phyloP scores from a whole-genome alignment of 345 rosid species.

The Theobroma cacao region DNA sequence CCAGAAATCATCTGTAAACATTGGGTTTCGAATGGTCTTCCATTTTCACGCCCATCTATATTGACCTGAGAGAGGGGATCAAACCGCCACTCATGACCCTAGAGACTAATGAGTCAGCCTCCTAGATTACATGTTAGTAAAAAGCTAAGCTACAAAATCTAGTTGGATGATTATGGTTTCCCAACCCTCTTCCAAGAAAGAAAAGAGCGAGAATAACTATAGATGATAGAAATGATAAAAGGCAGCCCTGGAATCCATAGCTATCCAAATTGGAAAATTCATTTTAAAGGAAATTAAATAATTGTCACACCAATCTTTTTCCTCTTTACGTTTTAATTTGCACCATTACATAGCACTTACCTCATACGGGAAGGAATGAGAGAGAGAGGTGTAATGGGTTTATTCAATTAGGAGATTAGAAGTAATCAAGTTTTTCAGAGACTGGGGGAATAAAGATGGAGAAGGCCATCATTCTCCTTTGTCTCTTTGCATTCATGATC shows the following conservation, averaged over 20 bases:
- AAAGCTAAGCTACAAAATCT: slow-evolving; percentile 47
- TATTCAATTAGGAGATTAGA: slow-evolving; percentile 25
- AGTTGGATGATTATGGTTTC: slow-evolving; percentile 37
- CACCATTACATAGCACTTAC: slow-evolving; percentile 21
- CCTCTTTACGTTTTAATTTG: background rate
- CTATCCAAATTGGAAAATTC: background rate
- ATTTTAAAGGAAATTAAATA: too few species aligned
- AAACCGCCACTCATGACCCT: slow-evolving; percentile 36
- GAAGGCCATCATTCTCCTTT: slow-evolving; percentile 28
- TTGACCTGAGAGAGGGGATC: slow-evolving; percentile 32
- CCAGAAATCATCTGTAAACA: background rate
- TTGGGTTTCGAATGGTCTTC: slow-evolving; percentile 24
- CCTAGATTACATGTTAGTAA: slow-evolving; percentile 39
- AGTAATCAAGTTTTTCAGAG: slow-evolving; percentile 10
- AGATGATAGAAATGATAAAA: slow-evolving; percentile 2
- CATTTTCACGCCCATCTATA: slow-evolving; percentile 41
- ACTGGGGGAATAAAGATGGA: slow-evolving; percentile 3
- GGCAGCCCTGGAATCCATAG: background rate
- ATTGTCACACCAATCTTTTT: background rate
- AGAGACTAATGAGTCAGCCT: slow-evolving; percentile 33
- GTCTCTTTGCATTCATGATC: slow-evolving; percentile 33
- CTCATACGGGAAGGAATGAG: slow-evolving; percentile 6
- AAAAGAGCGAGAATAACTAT: background rate
- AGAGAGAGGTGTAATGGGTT: slow-evolving; percentile 14
- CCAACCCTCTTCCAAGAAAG: slow-evolving; percentile 21